These are phyloP conservation scores for Scedosporium dehoogii DNA, from an alignment of 2,329 filamentous ascomycete species.

Conservation along the genomic window DNA sequence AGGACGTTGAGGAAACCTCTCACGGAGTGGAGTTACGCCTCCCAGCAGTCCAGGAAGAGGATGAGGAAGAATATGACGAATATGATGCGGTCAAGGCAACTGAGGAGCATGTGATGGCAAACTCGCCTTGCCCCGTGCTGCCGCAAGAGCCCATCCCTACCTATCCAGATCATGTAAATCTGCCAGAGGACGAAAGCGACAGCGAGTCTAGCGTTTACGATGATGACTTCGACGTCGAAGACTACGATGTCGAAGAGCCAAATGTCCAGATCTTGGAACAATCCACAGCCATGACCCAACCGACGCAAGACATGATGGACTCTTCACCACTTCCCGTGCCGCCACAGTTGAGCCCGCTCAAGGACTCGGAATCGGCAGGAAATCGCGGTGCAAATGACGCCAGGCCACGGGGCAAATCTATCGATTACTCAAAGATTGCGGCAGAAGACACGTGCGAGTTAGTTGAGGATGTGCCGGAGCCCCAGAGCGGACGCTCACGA, in stretches of 20 bases:
- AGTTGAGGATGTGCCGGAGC: slow-evolving; percentile 15
- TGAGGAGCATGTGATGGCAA: background rate
- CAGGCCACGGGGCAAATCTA: slow-evolving; percentile 16
- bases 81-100: slow-evolving; percentile 11
- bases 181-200: slow-evolving; percentile 21
- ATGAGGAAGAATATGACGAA: slow-evolving; percentile 17
- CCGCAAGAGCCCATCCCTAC: background rate
- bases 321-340: slow-evolving; percentile 37
- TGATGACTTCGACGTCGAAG: slow-evolving; percentile 29
- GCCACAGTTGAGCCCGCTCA: slow-evolving; percentile 40
- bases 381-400: slow-evolving; percentile 25
- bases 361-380: slow-evolving; percentile 39
- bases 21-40: slow-evolving; percentile 25
- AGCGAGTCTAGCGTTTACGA: slow-evolving; percentile 32
- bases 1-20: slow-evolving; percentile 36
- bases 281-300: slow-evolving; percentile 21
- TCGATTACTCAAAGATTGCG: slow-evolving; percentile 33
- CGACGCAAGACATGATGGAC: slow-evolving; percentile 18
- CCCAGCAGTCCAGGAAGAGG: slow-evolving; percentile 38
- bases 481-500: background rate
- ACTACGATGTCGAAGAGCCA: slow-evolving; percentile 29
- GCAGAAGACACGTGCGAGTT: slow-evolving; percentile 39
- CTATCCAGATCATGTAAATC: background rate
- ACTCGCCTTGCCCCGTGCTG: background rate
- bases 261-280: slow-evolving; percentile 36